phyloP scores from a whole-genome alignment of 208 protist species.

The Entamoeba histolytica region DNA sequence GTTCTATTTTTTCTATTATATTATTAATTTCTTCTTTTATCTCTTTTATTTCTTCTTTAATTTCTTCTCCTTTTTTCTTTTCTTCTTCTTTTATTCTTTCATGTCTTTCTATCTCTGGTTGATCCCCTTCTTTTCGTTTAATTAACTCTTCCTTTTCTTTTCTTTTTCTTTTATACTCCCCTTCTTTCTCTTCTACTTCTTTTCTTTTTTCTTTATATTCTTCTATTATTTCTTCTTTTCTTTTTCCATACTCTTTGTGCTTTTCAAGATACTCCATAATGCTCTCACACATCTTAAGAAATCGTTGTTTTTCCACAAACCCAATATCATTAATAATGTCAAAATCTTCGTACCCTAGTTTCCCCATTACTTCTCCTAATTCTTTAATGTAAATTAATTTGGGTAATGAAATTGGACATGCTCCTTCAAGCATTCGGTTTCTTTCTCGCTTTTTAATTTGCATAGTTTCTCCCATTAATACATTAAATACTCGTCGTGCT shows the following conservation, averaged over 20 bases:
- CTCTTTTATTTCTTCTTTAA: too few relatives aligned
- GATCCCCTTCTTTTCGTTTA: too few relatives aligned
- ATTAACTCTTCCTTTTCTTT: too few relatives aligned
- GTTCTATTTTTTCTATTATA: too few relatives aligned
- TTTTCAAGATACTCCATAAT: background rate
- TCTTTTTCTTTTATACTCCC: background rate
- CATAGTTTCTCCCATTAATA: background rate
- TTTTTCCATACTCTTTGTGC: background rate
- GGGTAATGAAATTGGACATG: too few relatives aligned
- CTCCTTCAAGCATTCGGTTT: background rate
- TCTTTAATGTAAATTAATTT: background rate
- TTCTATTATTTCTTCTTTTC: background rate
- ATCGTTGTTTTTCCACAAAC: background rate
- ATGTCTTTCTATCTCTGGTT: too few relatives aligned
- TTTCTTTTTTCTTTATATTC: background rate
- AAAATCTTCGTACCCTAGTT: background rate
- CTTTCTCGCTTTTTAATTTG: background rate
- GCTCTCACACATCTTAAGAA: background rate
- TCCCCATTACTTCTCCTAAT: background rate
- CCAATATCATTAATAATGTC: background rate
- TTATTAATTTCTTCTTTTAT: too few relatives aligned
- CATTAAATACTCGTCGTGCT: background rate
- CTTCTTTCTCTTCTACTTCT: background rate
- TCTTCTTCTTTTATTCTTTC: too few relatives aligned
- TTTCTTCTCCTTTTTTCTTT: too few relatives aligned